A percentile compares a stretch with the other conserved stretches of the same genome.
These are phyloP conservation scores for Trichoderma sp. DNA, from an alignment of 2,329 filamentous ascomycete genomes.

Conservation along the genomic window DNA sequence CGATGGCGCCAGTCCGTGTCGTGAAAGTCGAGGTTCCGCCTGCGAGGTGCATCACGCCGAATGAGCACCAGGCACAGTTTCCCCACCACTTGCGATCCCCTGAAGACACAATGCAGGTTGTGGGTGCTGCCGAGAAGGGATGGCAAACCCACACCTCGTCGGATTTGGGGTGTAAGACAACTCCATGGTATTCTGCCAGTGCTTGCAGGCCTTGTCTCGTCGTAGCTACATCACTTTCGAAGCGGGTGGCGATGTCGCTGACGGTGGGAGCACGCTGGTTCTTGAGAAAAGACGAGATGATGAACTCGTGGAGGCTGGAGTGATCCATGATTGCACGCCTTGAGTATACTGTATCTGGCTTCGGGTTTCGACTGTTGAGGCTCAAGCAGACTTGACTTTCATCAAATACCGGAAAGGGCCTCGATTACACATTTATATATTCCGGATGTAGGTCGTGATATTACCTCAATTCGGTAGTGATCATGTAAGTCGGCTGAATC, in stretches of 20 bases:
- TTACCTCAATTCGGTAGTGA: background rate
- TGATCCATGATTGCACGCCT: background rate
- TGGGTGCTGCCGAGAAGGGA: background rate
- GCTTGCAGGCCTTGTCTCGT: background rate
- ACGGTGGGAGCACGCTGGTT: background rate
- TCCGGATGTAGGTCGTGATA: background rate
- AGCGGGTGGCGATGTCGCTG: background rate
- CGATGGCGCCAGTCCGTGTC: background rate
- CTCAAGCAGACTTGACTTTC: background rate
- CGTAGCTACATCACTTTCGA: background rate
- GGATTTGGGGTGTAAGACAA: background rate
- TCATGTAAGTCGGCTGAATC: background rate
- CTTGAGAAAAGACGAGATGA: background rate
- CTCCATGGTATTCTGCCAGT: background rate
- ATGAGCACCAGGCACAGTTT: background rate
- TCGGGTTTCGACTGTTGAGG: background rate
- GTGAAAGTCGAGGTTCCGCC: background rate
- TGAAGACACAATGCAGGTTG: background rate
- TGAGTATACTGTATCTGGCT: background rate
- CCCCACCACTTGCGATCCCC: background rate
- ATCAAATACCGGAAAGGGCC: background rate
- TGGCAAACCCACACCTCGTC: constrained; percentile 1
- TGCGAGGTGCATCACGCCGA: background rate
- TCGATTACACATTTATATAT: background rate
- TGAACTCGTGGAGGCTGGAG: background rate